Percentiles rank a stretch among this genome's conserved stretches.
Conservation (phyloP, 1,139 yeast genomes). For the Candida freyschussii region DNA sequence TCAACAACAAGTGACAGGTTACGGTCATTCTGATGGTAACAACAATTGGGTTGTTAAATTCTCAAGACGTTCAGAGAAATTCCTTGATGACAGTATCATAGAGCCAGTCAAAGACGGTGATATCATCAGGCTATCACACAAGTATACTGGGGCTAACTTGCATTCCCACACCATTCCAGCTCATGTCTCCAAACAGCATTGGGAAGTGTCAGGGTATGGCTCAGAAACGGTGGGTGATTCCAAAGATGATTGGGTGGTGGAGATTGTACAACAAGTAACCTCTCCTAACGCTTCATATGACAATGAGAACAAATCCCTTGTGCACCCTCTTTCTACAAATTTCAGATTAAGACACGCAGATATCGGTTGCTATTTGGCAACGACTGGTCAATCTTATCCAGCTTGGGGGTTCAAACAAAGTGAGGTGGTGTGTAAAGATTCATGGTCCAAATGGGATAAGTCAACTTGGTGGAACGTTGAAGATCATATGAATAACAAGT, state of each 20-base stretch:
- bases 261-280: conserved; percentile 51
- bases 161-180: conserved; percentile 60
- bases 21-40: conserved; percentile 67
- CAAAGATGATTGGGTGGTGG: conserved; percentile 72
- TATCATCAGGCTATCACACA: conserved; percentile 51
- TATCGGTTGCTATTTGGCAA: conserved; percentile 69
- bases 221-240: conserved; percentile 47
- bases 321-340: conserved; percentile 69
- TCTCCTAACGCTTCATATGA: conserved; percentile 42
- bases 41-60: conserved; percentile 58
- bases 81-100: conserved; percentile 27
- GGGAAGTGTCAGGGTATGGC: conserved; percentile 72
- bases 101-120: conserved; percentile 45
- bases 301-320: conserved; percentile 34
- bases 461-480: conserved; percentile 82
- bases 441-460: conserved; percentile 49
- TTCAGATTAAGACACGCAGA: conserved; percentile 58
- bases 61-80: conserved; percentile 34
- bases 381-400: conserved; percentile 68
- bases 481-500: conserved; percentile 48
- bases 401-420: conserved; percentile 82
- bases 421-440: conserved; percentile 63
- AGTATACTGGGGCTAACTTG: conserved; percentile 46
- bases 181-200: conserved; percentile 46
- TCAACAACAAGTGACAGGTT: conserved; percentile 73